Base-by-base conservation (phyloP, 306 rosid species). In the Vachellia pachyceras region DNA sequence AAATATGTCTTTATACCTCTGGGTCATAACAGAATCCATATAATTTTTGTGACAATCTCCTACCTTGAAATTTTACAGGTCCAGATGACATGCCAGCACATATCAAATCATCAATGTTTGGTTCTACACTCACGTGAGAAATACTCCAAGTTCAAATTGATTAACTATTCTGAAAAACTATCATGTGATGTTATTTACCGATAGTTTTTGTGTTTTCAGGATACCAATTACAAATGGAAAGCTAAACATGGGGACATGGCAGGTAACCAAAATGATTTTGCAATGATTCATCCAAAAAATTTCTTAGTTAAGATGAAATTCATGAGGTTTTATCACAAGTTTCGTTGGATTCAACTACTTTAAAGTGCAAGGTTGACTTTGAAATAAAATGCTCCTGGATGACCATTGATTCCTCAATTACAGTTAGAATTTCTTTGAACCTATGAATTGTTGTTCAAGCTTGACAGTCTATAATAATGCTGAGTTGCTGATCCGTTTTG, bases 61-160 rank as follows among this genome's bases (percentile, higher is more conserved):
- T 76, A 72, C 50, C 85, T 81, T 85, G 79, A 66, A 57, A 69
- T 61, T 81, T 78, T 82, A 72, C 89, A 95, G 99, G 99, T 76
- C 89, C 92, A 3, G 99, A 95, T 81, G 99, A 93, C 93, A 95
- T 95, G 98, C 99, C 97, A 1, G 99, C 99, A 10, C 99, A 95
- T 75, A 93, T 95, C 54, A 95, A 93, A 82, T 91, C 99, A n/a
- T 95, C 99, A 0, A 91, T 95, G 94, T 90, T 95, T 88, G 99
- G 99, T 78, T 86, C 91, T 84, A 42, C 94, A 35, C 92, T 95
- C 63, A 91, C 88, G 98, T 95, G 69, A 77, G 89, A 76, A 72
- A 29, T 82, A 55, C 58, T 77, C 66, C 49, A 9, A 66, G 66
- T 67, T 69, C 33, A 57, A 78, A 73, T 69, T 72, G 47, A 75